A percentile compares a stretch with the other conserved stretches of the same genome.
Evolutionary conservation across 106 monocot species (phyloP).

Genomic region (Phalaenopsis equestris): DNA sequence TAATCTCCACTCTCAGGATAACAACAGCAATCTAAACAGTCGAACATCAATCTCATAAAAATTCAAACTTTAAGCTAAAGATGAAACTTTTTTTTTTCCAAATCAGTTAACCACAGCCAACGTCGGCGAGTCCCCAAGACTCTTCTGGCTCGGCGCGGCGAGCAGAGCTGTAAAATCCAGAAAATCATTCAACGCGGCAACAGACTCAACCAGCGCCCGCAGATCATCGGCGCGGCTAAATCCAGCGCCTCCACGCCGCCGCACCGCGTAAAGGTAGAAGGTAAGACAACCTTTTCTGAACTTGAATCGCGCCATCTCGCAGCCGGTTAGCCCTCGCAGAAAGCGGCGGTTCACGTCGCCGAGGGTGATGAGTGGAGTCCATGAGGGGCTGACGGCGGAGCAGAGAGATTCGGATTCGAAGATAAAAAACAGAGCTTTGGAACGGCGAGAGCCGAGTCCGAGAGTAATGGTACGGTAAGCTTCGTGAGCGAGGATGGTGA

Average conservation of each 20-base stretch:
- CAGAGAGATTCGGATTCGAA: conserved; percentile 73
- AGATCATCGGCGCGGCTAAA: conserved; percentile 59
- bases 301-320: conserved; percentile 87
- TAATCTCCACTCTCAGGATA: too few relatives aligned
- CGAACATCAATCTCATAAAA: too few relatives aligned
- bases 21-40: too few relatives aligned
- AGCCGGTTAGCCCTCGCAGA: conserved; percentile 49
- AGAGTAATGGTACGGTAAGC: conserved; percentile 80
- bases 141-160: conserved; percentile 56
- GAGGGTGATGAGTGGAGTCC: conserved; percentile 36
- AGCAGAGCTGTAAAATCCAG: conserved; percentile 84
- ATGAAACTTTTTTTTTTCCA: too few relatives aligned
- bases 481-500: conserved; percentile 73
- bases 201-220: conserved; percentile 30
- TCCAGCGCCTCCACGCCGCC: conserved; percentile 33
- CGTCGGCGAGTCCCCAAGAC: conserved; percentile 37
- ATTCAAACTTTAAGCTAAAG: too few relatives aligned
- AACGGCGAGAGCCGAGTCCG: conserved; percentile 76
- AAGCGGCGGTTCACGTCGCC: conserved; percentile 58
- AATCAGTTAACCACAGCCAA: conserved; percentile 39
- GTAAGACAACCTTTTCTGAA: conserved; percentile 82
- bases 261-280: conserved; percentile 70
- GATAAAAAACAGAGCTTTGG: conserved; percentile 68
- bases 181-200: conserved; percentile 64
- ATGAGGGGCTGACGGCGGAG: conserved; percentile 40